Evolutionary conservation across 768 basidiomycete species (phyloP).

Genomic region (Phallus indusiatus): DNA sequence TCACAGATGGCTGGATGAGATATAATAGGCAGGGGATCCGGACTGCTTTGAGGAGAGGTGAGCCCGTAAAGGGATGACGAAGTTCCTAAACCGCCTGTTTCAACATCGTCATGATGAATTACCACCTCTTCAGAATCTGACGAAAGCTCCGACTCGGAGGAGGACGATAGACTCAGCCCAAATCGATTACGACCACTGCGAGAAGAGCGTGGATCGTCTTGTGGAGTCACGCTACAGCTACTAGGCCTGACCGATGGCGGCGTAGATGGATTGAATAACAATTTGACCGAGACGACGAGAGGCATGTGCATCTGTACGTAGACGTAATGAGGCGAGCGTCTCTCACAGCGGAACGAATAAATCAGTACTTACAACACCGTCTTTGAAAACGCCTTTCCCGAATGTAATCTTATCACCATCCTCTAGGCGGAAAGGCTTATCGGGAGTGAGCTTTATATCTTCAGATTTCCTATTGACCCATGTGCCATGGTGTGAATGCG

Average conservation of each 20-base stretch:
- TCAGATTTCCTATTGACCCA: constrained; percentile 39
- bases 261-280: neutral
- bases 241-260: neutral
- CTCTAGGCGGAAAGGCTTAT: constrained; percentile 44
- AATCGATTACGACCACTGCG: constrained; percentile 6
- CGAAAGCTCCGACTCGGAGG: neutral
- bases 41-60: neutral
- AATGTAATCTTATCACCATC: constrained; percentile 70
- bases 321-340: neutral
- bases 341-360: neutral
- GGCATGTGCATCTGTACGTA: neutral
- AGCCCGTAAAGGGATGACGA: neutral
- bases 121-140: neutral
- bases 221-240: neutral
- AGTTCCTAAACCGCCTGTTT: neutral
- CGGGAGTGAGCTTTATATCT: constrained; percentile 34
- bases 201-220: neutral
- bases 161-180: neutral
- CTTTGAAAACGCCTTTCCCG: constrained; percentile 64
- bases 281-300: constrained; percentile 2
- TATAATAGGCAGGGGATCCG: neutral
- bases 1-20: neutral
- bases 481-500: constrained; percentile 70
- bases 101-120: neutral
- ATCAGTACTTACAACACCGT: constrained; percentile 18